Evolutionary conservation across 768 basidiomycete genomes (phyloP).

Genomic region (Mycena rosella): DNA sequence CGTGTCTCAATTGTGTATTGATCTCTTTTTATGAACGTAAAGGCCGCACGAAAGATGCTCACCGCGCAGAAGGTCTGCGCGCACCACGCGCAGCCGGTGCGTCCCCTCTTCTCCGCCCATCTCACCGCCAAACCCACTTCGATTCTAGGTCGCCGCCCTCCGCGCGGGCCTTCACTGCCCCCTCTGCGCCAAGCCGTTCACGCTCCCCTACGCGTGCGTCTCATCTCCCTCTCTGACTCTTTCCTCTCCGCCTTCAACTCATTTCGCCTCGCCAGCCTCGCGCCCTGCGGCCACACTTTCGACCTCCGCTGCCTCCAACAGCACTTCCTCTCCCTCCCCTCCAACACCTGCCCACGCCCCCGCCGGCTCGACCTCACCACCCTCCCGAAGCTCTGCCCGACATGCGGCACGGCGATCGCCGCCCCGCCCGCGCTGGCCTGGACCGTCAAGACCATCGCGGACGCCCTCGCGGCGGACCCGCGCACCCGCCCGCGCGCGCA

Average conservation of each 20-base stretch:
- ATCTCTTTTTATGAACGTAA: too few relatives aligned
- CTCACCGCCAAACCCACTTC: not conserved
- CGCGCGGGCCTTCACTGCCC: conserved; percentile 8
- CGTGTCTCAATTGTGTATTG: too few relatives aligned
- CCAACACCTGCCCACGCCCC: too few relatives aligned
- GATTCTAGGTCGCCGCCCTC: conserved; percentile 7
- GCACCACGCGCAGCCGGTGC: not conserved
- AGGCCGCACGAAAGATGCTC: not conserved
- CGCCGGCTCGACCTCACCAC: not conserved
- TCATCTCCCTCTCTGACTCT: too few relatives aligned
- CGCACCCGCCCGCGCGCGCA: not conserved
- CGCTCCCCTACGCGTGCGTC: conserved; percentile 15
- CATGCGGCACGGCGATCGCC: not conserved
- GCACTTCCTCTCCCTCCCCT: conserved; percentile 7
- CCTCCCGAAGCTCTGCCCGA: conserved; percentile 18
- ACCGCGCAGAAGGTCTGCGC: not conserved
- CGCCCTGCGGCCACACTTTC: conserved; percentile 33
- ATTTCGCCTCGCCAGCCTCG: conserved; percentile 10
- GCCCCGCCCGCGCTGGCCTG: conserved; percentile 17
- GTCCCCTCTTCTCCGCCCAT: not conserved
- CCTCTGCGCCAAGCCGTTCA: conserved; percentile 9
- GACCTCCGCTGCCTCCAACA: conserved; percentile 25
- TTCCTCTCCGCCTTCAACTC: not conserved
- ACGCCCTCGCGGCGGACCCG: conserved; percentile 3
- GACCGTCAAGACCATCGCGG: conserved; percentile 21